Base-by-base conservation (phyloP, 78 protist genomes). In the Guillardia theta region DNA sequence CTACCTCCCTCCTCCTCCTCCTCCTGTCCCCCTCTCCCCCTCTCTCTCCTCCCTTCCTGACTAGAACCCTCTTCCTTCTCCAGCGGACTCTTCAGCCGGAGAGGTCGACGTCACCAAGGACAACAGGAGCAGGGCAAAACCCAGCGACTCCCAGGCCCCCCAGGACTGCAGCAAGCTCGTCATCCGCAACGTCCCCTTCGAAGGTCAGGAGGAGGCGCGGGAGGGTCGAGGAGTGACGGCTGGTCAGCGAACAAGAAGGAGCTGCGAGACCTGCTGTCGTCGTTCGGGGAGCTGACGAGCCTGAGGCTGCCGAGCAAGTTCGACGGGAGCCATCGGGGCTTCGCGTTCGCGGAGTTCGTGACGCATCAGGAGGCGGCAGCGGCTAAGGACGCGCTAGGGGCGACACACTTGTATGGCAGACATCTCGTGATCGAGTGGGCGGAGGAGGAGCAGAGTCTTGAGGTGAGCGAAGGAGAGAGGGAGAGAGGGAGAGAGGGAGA, bases 311-410 rank as follows among this genome's bases (percentile, higher is more conserved):
- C 99, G 36, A 95, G 92, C 83, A 83, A 94, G 90, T 64, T 93
- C 37, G 98, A 95, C 88, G 98, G 98, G 30, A 0, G 83, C 30
- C 98, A 97, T 43, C 95, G 99, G 6, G 99, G 99, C 46, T 99
- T 99, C 83, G 99, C 98, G 50, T 99, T 99, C 54, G 98, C 98
- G 43, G 99, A 99, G 87, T 99, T 96, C 77, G 58, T 97, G 33
- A 96, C 98, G 10, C 93, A 95, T 58, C 33, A 94, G 93, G 99
- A 99, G 43, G 99, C 99, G 6, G 64, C 64, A 36, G 62, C 88
- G 36, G 99, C 99, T 10, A 50, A 94, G 76, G 97, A 97, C 12
- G 48, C 98, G 44, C 97, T 99, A 50, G 10, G 18, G 19, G 58
- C 24, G 36, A 97, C 99, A 39, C 99, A 99, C 64, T 53, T 99